Conservation (phyloP, 192 early-diverging fungal genomes). For the Coemansia sp. region DNA sequence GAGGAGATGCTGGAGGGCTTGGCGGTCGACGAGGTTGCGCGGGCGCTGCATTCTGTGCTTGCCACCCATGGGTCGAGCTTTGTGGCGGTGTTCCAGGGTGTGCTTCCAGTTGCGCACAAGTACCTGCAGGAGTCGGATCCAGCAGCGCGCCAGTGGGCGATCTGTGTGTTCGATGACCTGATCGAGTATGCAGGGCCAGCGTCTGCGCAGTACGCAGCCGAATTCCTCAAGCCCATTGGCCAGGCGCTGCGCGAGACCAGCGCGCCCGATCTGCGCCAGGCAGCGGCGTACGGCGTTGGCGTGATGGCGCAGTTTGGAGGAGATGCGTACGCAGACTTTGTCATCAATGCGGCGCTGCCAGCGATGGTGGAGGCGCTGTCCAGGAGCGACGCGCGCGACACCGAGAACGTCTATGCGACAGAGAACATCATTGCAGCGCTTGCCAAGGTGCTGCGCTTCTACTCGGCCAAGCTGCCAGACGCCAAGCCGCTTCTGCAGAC, state of each 20-base stretch:
- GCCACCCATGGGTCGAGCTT: slow-evolving; percentile 72
- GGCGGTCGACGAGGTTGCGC: slow-evolving; percentile 72
- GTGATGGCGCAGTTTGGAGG: slow-evolving; percentile 91
- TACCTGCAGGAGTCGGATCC: slow-evolving; percentile 71
- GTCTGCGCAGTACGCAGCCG: slow-evolving; percentile 69
- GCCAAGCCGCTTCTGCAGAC: slow-evolving; percentile 62
- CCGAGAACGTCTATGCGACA: slow-evolving; percentile 82
- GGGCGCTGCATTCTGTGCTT: slow-evolving; percentile 80
- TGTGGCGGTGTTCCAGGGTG: slow-evolving; percentile 78
- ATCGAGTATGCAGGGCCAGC: slow-evolving; percentile 85
- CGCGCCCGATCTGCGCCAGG: slow-evolving; percentile 82
- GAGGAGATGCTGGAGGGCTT: slow-evolving; percentile 74
- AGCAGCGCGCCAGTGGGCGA: slow-evolving; percentile 83
- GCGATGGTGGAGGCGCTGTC: slow-evolving; percentile 76
- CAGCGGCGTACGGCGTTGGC: slow-evolving; percentile 92
- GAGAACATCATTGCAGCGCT: slow-evolving; percentile 95
- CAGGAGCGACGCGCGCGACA: slow-evolving; percentile 62
- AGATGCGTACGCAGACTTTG: slow-evolving; percentile 73
- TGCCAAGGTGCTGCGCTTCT: slow-evolving; percentile 83
- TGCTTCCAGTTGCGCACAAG: slow-evolving; percentile 72
- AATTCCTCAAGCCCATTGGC: slow-evolving; percentile 37
- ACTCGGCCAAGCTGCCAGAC: slow-evolving; percentile 61
- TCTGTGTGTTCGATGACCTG: slow-evolving; percentile 92
- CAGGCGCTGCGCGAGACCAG: slow-evolving; percentile 41
- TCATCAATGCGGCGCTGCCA: slow-evolving; percentile 68